These are phyloP conservation scores for Dactylellina drechsleri DNA, from an alignment of 2,329 filamentous ascomycete species.

Conservation along the genomic window DNA sequence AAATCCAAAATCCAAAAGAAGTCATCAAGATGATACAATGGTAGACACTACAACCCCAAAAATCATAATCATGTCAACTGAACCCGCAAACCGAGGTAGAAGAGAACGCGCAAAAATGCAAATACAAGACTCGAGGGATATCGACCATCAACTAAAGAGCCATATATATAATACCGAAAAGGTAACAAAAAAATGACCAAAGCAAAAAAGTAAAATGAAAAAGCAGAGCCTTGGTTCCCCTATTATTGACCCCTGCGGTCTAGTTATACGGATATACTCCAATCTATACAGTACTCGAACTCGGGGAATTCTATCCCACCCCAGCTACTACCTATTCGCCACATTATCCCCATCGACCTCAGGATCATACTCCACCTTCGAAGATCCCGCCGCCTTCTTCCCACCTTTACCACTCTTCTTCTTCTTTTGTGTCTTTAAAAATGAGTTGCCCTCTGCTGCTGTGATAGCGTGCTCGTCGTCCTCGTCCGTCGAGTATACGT, in stretches of 20 bases:
- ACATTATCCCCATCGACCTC: conserved; percentile 43
- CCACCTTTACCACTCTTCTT: neutral
- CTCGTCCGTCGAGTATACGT: conserved; percentile 49
- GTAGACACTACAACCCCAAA: no score
- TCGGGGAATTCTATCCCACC: neutral
- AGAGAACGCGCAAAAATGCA: neutral
- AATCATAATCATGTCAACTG: no score
- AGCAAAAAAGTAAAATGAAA: neutral
- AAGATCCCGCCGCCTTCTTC: conserved; percentile 4
- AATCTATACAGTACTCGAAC: conserved; percentile 25
- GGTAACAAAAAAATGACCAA: no score
- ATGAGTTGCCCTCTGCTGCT: conserved; percentile 2
- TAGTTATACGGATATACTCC: conserved; percentile 9
- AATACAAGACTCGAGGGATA: conserved; percentile 10
- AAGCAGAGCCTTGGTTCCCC: neutral
- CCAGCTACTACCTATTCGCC: conserved; percentile 4
- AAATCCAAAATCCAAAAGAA: no score
- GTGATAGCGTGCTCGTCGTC: conserved; percentile 45
- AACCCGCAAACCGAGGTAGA: neutral
- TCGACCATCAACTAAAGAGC: neutral
- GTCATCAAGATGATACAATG: no score
- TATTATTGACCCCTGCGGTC: neutral
- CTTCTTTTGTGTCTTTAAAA: conserved; percentile 23
- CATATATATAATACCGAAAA: neutral
- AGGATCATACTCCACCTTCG: conserved; percentile 42